Base-by-base conservation (phyloP, 1,139 yeast species). In the Yamadazyma jaroonii region DNA sequence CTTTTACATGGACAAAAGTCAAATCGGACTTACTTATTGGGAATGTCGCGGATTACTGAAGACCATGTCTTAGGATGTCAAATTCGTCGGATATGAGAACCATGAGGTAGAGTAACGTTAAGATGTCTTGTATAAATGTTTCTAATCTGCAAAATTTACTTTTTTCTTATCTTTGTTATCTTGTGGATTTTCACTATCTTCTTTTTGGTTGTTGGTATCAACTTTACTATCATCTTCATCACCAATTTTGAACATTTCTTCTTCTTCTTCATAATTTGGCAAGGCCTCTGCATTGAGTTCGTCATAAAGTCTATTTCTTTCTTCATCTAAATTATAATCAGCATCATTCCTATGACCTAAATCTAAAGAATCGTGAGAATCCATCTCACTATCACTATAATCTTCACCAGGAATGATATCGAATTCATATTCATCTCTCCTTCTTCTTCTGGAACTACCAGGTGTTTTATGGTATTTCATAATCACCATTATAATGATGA, bases 331-430 rank as follows among this genome's bases (percentile, higher is more conserved):
- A 12, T 38, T 35, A 29, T 25, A 38, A 11, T 40, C 43, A 9
- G 38, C 45, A 31, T 54, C 56, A 29, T 55, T 57, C 36, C 57
- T 40, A 31, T 47, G 49, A 2, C 59, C 64, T 26, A 60, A 49
- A 36, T 60, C 64, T 26, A 61, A 48, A 13, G 61, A 54, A 36
- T 59, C 66, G 26, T 53, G 57, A 3, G 52, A 51, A 31, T 52
- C 55, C 24, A 43, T 43, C 15, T 61, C 67, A 36, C 64, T 59
- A 39, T 64, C 72, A 37, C 55, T 52, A 49, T 72, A 70, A 46
- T 84, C 90, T 50, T 78, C 84, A 1, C 84, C 84, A 12, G 80
- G 81, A 36, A 84, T 84, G 32, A 84, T 82, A 56, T 84, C 94
- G 57, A 84, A 84, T 56, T 84, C 94, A 53, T 78, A 84, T 44